These are phyloP conservation scores for Patellaria atrata DNA, from an alignment of 495 filamentous ascomycete genomes.

Conservation along the genomic window DNA sequence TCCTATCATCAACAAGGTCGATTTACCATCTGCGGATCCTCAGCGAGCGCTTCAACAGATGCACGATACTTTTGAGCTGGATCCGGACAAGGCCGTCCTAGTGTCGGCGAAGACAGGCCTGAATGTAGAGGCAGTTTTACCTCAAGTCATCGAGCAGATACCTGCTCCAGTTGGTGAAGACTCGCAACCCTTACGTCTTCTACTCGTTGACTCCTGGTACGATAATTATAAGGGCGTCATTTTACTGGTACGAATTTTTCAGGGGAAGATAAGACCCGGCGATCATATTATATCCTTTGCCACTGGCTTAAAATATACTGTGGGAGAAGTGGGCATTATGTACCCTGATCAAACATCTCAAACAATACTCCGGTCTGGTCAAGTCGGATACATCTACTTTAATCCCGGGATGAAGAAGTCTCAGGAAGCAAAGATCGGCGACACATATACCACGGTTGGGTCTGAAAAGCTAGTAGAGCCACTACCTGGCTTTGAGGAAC, in stretches of 20 bases:
- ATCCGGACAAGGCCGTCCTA: constrained; percentile 61
- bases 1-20: constrained; percentile 92
- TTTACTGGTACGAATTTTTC: constrained; percentile 79
- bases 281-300: constrained; percentile 74
- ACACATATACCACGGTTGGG: constrained; percentile 82
- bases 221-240: constrained; percentile 90
- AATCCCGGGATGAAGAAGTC: constrained; percentile 96
- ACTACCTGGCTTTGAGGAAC: constrained; percentile 88
- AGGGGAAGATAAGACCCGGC: constrained; percentile 68
- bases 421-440: constrained; percentile 88
- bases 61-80: constrained; percentile 70
- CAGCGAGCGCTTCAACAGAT: constrained; percentile 76
- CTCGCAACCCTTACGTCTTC: constrained; percentile 56
- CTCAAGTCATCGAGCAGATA: constrained; percentile 70
- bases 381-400: constrained; percentile 92
- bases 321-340: constrained; percentile 96
- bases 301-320: constrained; percentile 72
- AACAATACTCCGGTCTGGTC: constrained; percentile 65
- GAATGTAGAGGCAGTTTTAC: constrained; percentile 68
- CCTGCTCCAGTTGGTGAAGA: constrained; percentile 65
- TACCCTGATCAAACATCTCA: constrained; percentile 81
- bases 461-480: constrained; percentile 62
- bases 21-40: constrained; percentile 75
- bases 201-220: constrained; percentile 97
- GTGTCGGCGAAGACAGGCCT: constrained; percentile 90